A percentile compares a stretch with the other conserved stretches of the same genome.
phyloP scores from a whole-genome alignment of 2,329 filamentous ascomycete species.

The Fusarium sp. region DNA sequence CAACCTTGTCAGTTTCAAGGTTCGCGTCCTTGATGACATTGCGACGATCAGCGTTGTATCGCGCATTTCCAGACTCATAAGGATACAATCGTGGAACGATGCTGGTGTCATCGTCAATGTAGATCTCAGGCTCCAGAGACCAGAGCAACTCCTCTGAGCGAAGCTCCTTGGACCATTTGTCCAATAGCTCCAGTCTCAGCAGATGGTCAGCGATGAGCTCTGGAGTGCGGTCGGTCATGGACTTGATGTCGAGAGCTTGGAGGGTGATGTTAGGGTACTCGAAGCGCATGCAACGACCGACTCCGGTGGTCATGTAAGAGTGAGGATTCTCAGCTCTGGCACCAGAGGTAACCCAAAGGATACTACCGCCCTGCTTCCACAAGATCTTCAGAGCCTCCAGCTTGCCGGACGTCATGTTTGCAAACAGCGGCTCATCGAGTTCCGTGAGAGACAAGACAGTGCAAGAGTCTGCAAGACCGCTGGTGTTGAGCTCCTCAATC shows the following conservation, averaged over 20 bases:
- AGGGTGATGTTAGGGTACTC: slow-evolving; percentile 2
- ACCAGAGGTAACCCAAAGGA: slow-evolving; percentile 6
- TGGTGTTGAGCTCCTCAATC: not conserved
- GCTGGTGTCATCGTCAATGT: not conserved
- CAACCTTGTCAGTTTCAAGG: fast-evolving
- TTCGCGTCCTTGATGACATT: fast-evolving
- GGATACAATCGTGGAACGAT: not conserved
- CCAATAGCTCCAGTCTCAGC: not conserved
- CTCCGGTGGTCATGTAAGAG: not conserved
- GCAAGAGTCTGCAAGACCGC: not conserved
- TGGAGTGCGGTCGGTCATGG: not conserved
- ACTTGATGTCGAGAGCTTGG: not conserved
- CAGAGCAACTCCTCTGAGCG: not conserved
- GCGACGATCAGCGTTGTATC: not conserved
- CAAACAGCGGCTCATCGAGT: not conserved
- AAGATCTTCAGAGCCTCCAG: fast-evolving
- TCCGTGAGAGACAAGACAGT: not conserved
- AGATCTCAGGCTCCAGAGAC: slow-evolving; percentile 11
- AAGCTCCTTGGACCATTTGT: not conserved
- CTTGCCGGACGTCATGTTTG: not conserved
- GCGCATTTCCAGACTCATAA: not conserved
- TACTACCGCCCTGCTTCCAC: not conserved
- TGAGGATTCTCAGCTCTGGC: not conserved
- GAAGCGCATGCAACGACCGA: not conserved
- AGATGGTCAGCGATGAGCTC: not conserved